These are phyloP conservation scores for Suillus placidus DNA, from an alignment of 768 basidiomycete genomes.

Conservation along the genomic window DNA sequence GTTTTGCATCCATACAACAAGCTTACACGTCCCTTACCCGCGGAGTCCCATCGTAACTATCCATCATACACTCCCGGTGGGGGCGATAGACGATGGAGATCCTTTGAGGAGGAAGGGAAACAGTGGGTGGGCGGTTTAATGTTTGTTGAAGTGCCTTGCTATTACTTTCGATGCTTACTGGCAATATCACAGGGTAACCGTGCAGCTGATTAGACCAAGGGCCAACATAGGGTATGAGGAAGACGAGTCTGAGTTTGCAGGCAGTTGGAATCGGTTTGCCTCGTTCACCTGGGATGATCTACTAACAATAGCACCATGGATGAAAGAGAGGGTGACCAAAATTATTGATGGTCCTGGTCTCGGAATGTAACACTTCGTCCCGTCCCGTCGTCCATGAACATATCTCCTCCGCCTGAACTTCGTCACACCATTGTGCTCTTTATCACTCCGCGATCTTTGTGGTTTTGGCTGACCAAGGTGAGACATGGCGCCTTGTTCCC, in stretches of 20 bases:
- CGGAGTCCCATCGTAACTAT: slow-evolving; percentile 58
- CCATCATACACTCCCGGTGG: slow-evolving; percentile 76
- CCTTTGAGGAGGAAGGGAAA: slow-evolving; percentile 57
- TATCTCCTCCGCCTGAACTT: neutral
- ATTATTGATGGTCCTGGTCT: slow-evolving; percentile 74
- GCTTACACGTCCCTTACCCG: slow-evolving; percentile 60
- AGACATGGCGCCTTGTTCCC: slow-evolving; percentile 30
- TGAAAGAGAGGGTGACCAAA: slow-evolving; percentile 64
- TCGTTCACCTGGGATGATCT: slow-evolving; percentile 75
- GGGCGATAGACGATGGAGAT: slow-evolving; percentile 67
- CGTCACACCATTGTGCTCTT: neutral
- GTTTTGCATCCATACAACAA: slow-evolving; percentile 36
- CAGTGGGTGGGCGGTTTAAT: slow-evolving; percentile 77
- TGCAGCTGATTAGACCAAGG: slow-evolving; percentile 55
- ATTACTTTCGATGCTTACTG: slow-evolving; percentile 12
- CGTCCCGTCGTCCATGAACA: neutral
- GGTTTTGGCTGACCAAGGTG: slow-evolving; percentile 34
- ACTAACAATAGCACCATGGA: slow-evolving; percentile 76
- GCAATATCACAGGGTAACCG: slow-evolving; percentile 52
- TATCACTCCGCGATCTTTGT: slow-evolving; percentile 14
- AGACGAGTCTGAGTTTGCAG: slow-evolving; percentile 51
- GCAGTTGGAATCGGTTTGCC: slow-evolving; percentile 60
- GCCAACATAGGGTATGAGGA: slow-evolving; percentile 41
- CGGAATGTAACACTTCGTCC: slow-evolving; percentile 41
- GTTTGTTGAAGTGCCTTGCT: slow-evolving; percentile 39